Conservation (phyloP, 192 early-diverging fungal species). For the Podila horticola region DNA sequence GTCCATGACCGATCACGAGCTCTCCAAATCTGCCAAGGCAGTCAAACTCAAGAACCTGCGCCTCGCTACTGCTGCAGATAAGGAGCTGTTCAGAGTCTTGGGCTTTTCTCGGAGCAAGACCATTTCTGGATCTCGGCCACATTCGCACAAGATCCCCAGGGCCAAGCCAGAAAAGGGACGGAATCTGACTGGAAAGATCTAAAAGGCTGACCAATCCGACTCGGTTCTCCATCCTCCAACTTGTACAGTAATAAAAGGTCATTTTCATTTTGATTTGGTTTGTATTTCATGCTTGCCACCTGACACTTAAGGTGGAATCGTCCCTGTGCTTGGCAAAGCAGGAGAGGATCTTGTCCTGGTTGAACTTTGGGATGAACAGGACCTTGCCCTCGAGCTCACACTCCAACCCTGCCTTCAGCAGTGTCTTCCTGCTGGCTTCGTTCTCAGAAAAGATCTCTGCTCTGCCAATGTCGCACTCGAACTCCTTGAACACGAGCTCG, state of each 20-base stretch:
- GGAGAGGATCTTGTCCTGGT: constrained; percentile 10
- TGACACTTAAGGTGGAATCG: too few species aligned
- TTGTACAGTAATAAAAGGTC: too few species aligned
- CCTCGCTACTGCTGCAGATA: constrained; percentile 17
- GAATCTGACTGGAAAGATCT: constrained; percentile 3
- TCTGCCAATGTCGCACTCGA: constrained; percentile 29
- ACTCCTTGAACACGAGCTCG: constrained; percentile 28
- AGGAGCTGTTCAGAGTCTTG: constrained; percentile 2
- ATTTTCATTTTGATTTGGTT: too few species aligned
- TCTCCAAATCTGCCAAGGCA: constrained; percentile 31
- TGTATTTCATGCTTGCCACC: too few species aligned
- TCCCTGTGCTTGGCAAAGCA: constrained; percentile 9
- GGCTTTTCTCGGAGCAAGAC: neutral
- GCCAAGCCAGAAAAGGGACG: constrained; percentile 7
- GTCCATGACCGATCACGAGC: constrained; percentile 42
- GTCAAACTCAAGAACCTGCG: constrained; percentile 46
- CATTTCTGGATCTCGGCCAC: neutral
- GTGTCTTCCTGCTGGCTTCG: constrained; percentile 17
- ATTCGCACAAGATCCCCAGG: neutral
- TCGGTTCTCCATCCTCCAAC: too few species aligned
- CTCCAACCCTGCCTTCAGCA: constrained; percentile 15
- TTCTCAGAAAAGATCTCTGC: constrained; percentile 36
- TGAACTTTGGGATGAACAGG: constrained; percentile 25
- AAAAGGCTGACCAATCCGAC: neutral
- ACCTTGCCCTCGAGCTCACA: constrained; percentile 21